These are phyloP conservation scores for Hypseocharis bilobata DNA, from an alignment of 441 rosid species.

Conservation along the genomic window DNA sequence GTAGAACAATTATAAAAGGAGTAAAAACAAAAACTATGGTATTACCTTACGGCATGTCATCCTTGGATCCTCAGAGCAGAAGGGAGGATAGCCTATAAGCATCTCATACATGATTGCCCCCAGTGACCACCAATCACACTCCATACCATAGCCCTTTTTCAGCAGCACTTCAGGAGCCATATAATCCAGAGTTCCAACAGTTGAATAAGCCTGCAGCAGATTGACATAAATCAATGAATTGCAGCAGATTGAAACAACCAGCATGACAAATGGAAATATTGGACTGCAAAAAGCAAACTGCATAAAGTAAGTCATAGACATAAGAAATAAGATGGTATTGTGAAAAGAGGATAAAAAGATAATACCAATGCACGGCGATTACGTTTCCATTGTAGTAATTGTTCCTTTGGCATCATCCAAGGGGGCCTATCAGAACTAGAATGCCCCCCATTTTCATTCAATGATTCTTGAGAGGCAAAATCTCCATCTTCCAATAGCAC, in stretches of 20 bases:
- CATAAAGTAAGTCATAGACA: neutral
- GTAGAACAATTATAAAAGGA: neutral
- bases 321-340: conserved; percentile 5
- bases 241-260: neutral
- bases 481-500: conserved; percentile 58
- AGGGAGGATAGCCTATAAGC: conserved; percentile 95
- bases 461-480: conserved; percentile 38
- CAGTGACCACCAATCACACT: conserved; percentile 98
- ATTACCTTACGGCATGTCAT: conserved; percentile 84
- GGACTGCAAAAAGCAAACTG: too few relatives aligned
- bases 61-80: conserved; percentile 84
- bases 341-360: conserved; percentile 18
- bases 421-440: conserved; percentile 45
- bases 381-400: conserved; percentile 73
- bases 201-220: conserved; percentile 72
- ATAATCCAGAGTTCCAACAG: conserved; percentile 94
- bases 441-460: conserved; percentile 66
- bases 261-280: too few relatives aligned
- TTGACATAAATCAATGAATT: conserved; percentile 18
- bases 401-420: conserved; percentile 82
- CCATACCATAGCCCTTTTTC: conserved; percentile 97
- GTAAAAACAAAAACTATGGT: conserved; percentile 18
- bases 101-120: conserved; percentile 96
- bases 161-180: conserved; percentile 93
- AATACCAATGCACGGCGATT: conserved; percentile 87